Percentiles rank a stretch among this genome's conserved stretches.
Evolutionary conservation across 78 protist species (phyloP).

Genomic region (Acrasis kona): DNA sequence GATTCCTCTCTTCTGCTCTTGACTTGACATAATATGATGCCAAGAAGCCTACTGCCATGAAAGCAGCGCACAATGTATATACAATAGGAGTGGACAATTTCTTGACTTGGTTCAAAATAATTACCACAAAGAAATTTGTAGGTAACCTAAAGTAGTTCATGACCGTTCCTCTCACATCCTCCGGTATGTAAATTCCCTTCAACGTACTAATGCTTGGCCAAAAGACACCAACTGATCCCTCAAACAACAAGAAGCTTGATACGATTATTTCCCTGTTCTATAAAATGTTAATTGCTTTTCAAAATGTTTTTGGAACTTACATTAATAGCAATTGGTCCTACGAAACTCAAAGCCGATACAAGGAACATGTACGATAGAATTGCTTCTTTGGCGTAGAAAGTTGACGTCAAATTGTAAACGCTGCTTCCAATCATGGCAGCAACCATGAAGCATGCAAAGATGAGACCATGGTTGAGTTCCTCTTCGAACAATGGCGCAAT

Average conservation of each 20-base stretch:
- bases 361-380: too few species aligned
- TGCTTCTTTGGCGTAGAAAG: background rate
- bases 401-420: background rate
- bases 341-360: too few species aligned
- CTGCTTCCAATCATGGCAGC: conserved; percentile 71
- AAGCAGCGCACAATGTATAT: too few species aligned
- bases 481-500: background rate
- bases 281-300: too few species aligned
- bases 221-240: conserved; percentile 69
- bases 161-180: conserved; percentile 60
- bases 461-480: conserved; percentile 52
- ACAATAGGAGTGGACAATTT: too few species aligned
- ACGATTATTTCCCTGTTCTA: too few species aligned
- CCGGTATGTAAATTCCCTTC: conserved; percentile 65
- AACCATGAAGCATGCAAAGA: conserved; percentile 80
- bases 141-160: conserved; percentile 84
- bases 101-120: conserved; percentile 36
- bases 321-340: too few species aligned
- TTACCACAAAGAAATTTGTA: conserved; percentile 71
- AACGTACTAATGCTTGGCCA: conserved; percentile 64
- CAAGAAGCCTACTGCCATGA: too few species aligned
- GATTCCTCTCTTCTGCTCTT: too few species aligned
- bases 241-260: conserved; percentile 58
- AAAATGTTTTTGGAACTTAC: too few species aligned
- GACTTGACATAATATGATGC: too few species aligned